Evolutionary conservation across 23 red algal species (phyloP), one percentile per base, ranked within the genome.

Genomic region (Gracilaria vermiculophylla): DNA sequence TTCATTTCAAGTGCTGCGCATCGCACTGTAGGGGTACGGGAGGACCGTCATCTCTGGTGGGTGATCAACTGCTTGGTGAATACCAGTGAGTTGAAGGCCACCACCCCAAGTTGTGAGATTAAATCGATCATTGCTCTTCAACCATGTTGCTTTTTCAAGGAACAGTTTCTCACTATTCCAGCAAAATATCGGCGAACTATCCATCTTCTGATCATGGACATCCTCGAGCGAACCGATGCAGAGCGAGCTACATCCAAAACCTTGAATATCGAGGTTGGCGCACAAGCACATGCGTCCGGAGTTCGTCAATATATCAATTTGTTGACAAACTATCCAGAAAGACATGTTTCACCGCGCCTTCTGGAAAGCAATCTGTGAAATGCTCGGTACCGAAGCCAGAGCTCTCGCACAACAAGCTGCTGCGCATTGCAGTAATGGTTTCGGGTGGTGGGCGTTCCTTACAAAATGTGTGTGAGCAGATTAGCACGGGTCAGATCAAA

Each of bases 401-500:
- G 28, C 1, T 20, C 15, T 20, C 31, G 5, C 34, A 31, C 4
- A 73, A 48, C 1, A 12, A 73, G 47, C 32, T 73, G 36, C 37
- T 73, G 36, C 67, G 67, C 67, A 73, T 90, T 24, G 96, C 80
- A 0, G 97, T 99, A 27, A 79, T 99, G 35, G 86, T 99, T 19
- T 96, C 93, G 0, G 97, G 97, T 39, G 72, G 92, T 17, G 97
- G 97, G 21, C 88, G 97, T 21, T 99, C 97, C 28, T 84, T 99
- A 28, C 87, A 93, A 50, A 99, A 99, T 83, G 40, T 99, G 2
- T 85, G 92, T 17, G 41, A 84, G 39, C 62, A 71, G 13, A 69
- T 94, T 65, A 28, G 35, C 23, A 48, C 20, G n/a, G 86, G 88
- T n/a, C 54, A 48, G 29, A 53, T 93, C 28, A 14, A 32, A 17